phyloP scores from a whole-genome alignment of 78 protist species.

The Guillardia theta region DNA sequence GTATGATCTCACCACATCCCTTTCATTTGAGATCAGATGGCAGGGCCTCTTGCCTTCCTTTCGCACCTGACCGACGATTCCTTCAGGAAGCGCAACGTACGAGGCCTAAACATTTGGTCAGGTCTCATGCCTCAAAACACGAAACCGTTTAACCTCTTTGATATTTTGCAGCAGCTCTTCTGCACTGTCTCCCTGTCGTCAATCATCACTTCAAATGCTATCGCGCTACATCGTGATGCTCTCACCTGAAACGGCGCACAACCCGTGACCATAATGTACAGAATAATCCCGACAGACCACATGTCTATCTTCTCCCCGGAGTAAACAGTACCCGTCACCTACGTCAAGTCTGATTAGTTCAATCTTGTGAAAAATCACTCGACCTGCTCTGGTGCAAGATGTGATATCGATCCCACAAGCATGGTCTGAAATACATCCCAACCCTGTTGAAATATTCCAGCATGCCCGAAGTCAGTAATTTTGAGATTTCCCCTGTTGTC shows the following conservation, averaged over 20 bases:
- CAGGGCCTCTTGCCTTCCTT: not conserved
- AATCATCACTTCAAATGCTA: too few relatives aligned
- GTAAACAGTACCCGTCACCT: not conserved
- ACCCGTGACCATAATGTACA: not conserved
- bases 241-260: not conserved
- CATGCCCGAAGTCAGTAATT: slow-evolving; percentile 48
- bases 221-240: too few relatives aligned
- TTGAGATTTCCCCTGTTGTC: slow-evolving; percentile 37
- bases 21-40: not conserved
- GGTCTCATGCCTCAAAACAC: not conserved
- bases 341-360: too few relatives aligned
- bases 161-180: not conserved
- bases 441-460: slow-evolving; percentile 27
- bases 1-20: not conserved
- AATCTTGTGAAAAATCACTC: too few relatives aligned
- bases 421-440: slow-evolving; percentile 46
- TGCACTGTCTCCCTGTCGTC: too few relatives aligned
- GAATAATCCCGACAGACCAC: slow-evolving; percentile 44
- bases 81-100: not conserved
- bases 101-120: not conserved
- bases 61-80: too few relatives aligned
- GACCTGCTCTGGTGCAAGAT: slow-evolving; percentile 55
- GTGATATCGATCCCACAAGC: slow-evolving; percentile 47
- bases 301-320: slow-evolving; percentile 54
- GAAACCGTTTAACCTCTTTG: not conserved